Percentiles rank a stretch among this genome's conserved stretches.
These are phyloP conservation scores for Porodaedalea pini DNA, from an alignment of 1,284 basidiomycete species.

Conservation along the genomic window DNA sequence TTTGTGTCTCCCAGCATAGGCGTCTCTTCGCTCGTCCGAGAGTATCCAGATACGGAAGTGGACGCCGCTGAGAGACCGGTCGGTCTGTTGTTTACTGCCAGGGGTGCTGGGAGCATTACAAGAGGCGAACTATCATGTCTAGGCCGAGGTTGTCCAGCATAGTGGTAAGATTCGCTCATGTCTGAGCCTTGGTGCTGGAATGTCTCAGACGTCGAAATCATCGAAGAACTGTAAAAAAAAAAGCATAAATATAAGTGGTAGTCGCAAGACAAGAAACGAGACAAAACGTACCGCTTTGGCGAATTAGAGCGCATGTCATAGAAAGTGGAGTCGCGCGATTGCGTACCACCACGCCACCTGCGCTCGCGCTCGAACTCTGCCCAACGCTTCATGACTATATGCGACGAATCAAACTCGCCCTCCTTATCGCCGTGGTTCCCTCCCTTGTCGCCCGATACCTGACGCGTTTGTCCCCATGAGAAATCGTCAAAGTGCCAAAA, in stretches of 20 bases:
- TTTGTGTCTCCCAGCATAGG: slow-evolving; percentile 54
- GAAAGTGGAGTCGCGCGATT: slow-evolving; percentile 76
- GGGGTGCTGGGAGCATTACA: slow-evolving; percentile 66
- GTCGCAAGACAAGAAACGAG: background rate
- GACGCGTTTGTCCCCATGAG: slow-evolving; percentile 96
- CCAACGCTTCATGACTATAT: slow-evolving; percentile 99
- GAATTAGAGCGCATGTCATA: slow-evolving; percentile 49
- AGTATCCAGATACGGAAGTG: slow-evolving; percentile 50
- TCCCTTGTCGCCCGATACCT: slow-evolving; percentile 72
- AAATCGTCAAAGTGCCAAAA: slow-evolving; percentile 99
- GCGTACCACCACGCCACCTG: slow-evolving; percentile 84
- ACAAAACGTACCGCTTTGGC: slow-evolving; percentile 55
- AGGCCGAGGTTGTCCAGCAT: slow-evolving; percentile 40
- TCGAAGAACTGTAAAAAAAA: slow-evolving; percentile 51
- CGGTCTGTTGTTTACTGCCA: slow-evolving; percentile 47
- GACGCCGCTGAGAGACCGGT: slow-evolving; percentile 38
- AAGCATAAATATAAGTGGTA: slow-evolving; percentile 13
- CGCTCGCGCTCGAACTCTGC: slow-evolving; percentile 96
- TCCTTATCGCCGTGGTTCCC: slow-evolving; percentile 83
- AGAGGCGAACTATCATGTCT: slow-evolving; percentile 65
- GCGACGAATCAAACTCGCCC: slow-evolving; percentile 92
- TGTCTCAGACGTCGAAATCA: slow-evolving; percentile 72
- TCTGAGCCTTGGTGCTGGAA: slow-evolving; percentile 58
- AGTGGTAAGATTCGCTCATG: slow-evolving; percentile 54
- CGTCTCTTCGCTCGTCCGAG: slow-evolving; percentile 65